Evolutionary conservation across 208 protist species (phyloP), one percentile per base, ranked within the genome.

Genomic region (Leishmania arabica): DNA sequence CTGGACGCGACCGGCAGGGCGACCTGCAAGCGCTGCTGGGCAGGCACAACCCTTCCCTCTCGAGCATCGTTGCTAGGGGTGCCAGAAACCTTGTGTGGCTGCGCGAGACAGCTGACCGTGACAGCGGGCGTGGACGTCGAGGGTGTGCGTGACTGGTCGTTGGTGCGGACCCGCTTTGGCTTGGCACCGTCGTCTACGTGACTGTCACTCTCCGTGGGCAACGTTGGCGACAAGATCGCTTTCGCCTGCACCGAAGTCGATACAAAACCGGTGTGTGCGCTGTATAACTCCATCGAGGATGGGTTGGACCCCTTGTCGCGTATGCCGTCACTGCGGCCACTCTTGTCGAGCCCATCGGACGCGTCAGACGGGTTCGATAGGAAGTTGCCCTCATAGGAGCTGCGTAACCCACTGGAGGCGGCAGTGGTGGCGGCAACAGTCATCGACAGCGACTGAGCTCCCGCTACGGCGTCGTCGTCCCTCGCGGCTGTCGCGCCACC

Each of bases 241-340:
- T 47, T 53, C n/a, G 45, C 75, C 31, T 71, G 45, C 3, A 34
- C 78, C 27, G 65, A 58, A 8, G 77, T 56, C 45, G 76, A 82
- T 24, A 89, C 83, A 53, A 89, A 89, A 13, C 86, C 86, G 11
- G 77, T 85, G 53, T 80, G 86, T 7, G 73, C 83, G 58, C 68
- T 83, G 83, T 87, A 89, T 34, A 87, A 71, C 54, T 75, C 79
- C 65, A 79, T 79, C 13, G 80, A 75, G 17, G 76, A 80, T n/a
- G 81, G 45, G 17, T 65, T 42, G 13, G 78, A 77, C 45, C 77
- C 74, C 15, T 76, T 74, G 42, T 45, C 53, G n/a, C 56, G 64
- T 51, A 62, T 70, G n/a, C 62, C 62, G 9, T 37, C 75, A 51
- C 77, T 77, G 54, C 66, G 42, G 31, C 17, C 62, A 64, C 69